Base-by-base conservation (phyloP, 2,329 filamentous ascomycete species). In the Ophiostoma australiae region DNA sequence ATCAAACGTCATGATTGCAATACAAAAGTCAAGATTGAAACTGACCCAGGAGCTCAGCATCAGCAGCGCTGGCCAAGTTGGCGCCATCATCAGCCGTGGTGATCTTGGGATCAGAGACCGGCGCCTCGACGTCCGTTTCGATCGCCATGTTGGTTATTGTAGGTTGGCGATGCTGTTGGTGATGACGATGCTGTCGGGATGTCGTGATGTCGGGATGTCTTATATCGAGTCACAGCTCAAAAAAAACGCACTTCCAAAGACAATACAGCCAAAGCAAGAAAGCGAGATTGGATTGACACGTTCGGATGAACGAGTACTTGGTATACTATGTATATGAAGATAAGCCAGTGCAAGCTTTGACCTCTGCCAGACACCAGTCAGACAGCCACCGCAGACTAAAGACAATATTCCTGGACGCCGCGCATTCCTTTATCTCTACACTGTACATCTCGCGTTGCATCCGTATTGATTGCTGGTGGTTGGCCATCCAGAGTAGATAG, bases 11-110 rank as follows among this genome's bases (percentile, higher is more conserved):
- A n/a, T n/a, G 6, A 7, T n/a, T 20, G 5, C 10, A 35, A 15
- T 35, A 13, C 10, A 17, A 20, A 35, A 35, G 8, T 35, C 1
- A 55, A 33, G 11, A 7, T 8, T 58, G 6, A 11, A 15, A 58
- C 58, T 8, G 5, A 63, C 58, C 74, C 23, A 80, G 72, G 39
- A 80, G 73, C 70, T 78, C 77, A 0, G 77, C 76, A 71, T 80
- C 78, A 27, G 77, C 78, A 11, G 70, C 72, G 71, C 75, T 75
- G 3, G 76, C 74, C 52, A 77, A 72, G 37, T 75, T 71, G 8
- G 73, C 73, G 61, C 75, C 76, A 44, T 75, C 73, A 27, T 69
- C 70, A 8, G 67, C 70, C 1, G 72, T 75, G 23, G 67, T 73
- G 27, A 74, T 67, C 1, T 73, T 69, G 10, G 72, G 52, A 35